A percentile compares a stretch with the other conserved stretches of the same genome.
These are phyloP conservation scores for Boletus rubescentipes DNA, from an alignment of 768 basidiomycete species.

Conservation along the genomic window DNA sequence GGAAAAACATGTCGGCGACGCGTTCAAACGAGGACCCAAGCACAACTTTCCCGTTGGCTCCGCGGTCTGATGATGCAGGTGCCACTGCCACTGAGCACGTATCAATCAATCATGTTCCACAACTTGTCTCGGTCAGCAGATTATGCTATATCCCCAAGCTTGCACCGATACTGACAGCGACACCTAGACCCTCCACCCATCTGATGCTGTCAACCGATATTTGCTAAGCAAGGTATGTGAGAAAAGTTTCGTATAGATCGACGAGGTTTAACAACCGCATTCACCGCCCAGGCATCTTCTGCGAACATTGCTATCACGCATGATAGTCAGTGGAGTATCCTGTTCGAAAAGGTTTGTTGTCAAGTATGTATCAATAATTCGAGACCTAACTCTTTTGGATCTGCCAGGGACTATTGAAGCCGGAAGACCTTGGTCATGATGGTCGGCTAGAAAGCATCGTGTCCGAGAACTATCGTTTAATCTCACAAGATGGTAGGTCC, in stretches of 20 bases:
- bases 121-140: not conserved
- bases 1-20: not conserved
- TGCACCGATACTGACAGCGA: not conserved
- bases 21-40: not conserved
- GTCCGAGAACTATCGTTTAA: conserved; percentile 7
- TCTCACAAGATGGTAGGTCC: conserved; percentile 6
- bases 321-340: conserved; percentile 12
- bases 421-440: conserved; percentile 4
- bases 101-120: conserved; percentile 2
- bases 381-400: not conserved
- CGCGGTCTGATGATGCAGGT: not conserved
- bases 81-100: not conserved
- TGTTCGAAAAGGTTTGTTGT: conserved; percentile 9
- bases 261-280: too few relatives aligned
- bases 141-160: too few relatives aligned
- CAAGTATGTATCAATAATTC: not conserved
- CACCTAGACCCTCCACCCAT: conserved; percentile 8
- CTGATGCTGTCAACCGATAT: conserved; percentile 16
- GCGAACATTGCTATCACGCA: conserved; percentile 14
- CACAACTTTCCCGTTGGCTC: not conserved
- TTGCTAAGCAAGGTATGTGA: conserved; percentile 4
- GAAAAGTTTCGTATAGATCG: not conserved
- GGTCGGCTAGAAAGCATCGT: not conserved
- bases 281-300: conserved; percentile 5
- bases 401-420: conserved; percentile 5